Conservation (phyloP, 2,329 filamentous ascomycete genomes). For the Hortaea werneckii region DNA sequence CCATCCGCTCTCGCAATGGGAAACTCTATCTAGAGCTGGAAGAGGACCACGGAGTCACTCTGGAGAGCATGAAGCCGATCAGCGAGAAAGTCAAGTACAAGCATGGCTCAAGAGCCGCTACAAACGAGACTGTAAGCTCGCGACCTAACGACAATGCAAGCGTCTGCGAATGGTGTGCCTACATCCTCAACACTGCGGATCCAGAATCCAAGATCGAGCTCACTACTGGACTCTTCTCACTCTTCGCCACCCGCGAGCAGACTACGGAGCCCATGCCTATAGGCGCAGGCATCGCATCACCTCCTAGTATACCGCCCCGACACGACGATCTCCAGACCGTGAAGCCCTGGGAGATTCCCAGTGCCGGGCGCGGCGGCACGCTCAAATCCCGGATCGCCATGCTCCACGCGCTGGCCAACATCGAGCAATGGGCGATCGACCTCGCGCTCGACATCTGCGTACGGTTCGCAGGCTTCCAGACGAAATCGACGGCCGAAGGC, state of each 20-base stretch:
- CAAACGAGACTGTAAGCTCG: neutral
- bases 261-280: slow-evolving; percentile 6
- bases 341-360: slow-evolving; percentile 6
- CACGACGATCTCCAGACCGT: slow-evolving; percentile 1
- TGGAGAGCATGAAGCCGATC: slow-evolving; percentile 4
- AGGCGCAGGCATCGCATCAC: slow-evolving; percentile 5
- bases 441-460: slow-evolving; percentile 9
- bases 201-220: slow-evolving; percentile 9
- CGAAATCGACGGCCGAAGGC: neutral
- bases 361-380: slow-evolving; percentile 5
- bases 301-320: slow-evolving; percentile 5
- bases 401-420: slow-evolving; percentile 8
- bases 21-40: neutral
- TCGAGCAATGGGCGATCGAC: slow-evolving; percentile 11
- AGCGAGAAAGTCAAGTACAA: slow-evolving; percentile 10
- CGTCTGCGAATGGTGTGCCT: slow-evolving; percentile 9
- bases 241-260: slow-evolving; percentile 6
- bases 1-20: neutral
- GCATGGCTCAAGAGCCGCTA: slow-evolving; percentile 2
- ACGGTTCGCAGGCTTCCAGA: slow-evolving; percentile 6
- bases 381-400: slow-evolving; percentile 7
- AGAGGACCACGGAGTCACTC: neutral
- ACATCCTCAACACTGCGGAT: slow-evolving; percentile 8
- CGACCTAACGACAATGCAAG: slow-evolving; percentile 4
- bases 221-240: slow-evolving; percentile 7